Percentiles rank a stretch among this genome's conserved stretches.
phyloP scores from a whole-genome alignment of 257 asterid genomes.

The Solanum piurae region DNA sequence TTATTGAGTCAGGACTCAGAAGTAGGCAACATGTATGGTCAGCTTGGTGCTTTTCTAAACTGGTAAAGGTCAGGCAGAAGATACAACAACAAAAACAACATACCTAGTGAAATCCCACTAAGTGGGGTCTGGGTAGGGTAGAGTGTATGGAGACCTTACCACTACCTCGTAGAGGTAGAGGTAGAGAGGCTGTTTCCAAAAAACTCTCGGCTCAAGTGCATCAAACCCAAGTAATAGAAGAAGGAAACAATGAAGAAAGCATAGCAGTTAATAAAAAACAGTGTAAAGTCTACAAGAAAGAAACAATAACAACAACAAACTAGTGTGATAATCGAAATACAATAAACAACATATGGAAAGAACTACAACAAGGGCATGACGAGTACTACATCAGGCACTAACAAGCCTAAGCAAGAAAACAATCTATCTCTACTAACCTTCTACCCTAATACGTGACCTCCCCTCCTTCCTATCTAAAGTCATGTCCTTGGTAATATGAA shows the following conservation, averaged over 20 bases:
- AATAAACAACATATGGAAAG: background rate
- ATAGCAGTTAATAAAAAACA: too few species aligned
- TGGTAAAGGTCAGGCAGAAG: background rate
- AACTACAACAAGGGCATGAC: background rate
- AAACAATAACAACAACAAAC: background rate
- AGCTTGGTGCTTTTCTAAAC: background rate
- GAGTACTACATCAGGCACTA: background rate
- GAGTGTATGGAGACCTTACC: background rate
- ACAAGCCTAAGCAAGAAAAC: background rate
- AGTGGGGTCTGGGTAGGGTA: background rate
- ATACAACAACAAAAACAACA: background rate
- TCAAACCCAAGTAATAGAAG: too few species aligned
- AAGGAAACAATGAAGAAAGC: background rate
- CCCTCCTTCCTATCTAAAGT: too few species aligned
- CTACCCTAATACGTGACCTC: too few species aligned
- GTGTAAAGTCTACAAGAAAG: background rate
- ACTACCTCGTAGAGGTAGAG: background rate
- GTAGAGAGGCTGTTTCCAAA: background rate
- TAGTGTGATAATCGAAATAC: background rate
- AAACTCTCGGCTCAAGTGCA: too few species aligned
- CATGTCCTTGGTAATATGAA: too few species aligned
- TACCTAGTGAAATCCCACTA: background rate
- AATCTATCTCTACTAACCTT: too few species aligned
- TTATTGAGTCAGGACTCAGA: background rate
- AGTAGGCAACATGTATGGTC: background rate